Percentiles rank a stretch among this genome's conserved stretches.
Evolutionary conservation across 768 basidiomycete genomes (phyloP).

Genomic region (Lentinus tigrinus): DNA sequence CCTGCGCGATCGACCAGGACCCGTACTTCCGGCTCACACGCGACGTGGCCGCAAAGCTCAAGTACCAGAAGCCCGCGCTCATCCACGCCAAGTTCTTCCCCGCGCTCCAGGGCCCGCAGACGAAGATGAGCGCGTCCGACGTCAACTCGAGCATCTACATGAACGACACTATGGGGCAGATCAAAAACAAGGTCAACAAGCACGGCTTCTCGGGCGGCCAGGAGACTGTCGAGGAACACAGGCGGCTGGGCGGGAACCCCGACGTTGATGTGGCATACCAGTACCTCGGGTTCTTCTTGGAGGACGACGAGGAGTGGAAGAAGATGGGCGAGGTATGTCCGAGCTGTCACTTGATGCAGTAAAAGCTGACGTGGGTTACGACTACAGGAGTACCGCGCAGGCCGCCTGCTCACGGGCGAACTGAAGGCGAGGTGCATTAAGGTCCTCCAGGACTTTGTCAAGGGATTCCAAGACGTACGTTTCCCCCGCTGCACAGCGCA

Average conservation of each 20-base stretch:
- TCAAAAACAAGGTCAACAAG: slow-evolving; percentile 95
- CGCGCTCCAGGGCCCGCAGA: slow-evolving; percentile 95
- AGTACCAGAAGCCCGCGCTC: slow-evolving; percentile 91
- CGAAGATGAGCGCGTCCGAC: slow-evolving; percentile 98
- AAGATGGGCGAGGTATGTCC: slow-evolving; percentile 67
- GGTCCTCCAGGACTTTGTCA: slow-evolving; percentile 78
- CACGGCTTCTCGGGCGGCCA: slow-evolving; percentile 96
- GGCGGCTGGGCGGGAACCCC: slow-evolving; percentile 83
- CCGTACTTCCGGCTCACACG: slow-evolving; percentile 97
- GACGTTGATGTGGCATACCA: slow-evolving; percentile 97
- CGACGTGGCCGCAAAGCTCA: slow-evolving; percentile 90
- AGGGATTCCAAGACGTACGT: slow-evolving; percentile 77
- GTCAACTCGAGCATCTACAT: slow-evolving; percentile 93
- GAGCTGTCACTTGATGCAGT: too few species aligned
- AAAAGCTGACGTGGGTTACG: neutral
- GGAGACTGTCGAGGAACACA: slow-evolving; percentile 95
- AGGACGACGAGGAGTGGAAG: slow-evolving; percentile 87
- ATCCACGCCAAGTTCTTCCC: slow-evolving; percentile 98
- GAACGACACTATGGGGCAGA: slow-evolving; percentile 88
- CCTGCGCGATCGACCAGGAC: slow-evolving; percentile 97
- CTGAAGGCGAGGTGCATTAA: slow-evolving; percentile 88
- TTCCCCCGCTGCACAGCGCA: neutral
- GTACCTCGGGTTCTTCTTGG: slow-evolving; percentile 92
- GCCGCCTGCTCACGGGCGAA: slow-evolving; percentile 84
- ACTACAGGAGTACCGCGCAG: slow-evolving; percentile 85